Base-by-base conservation (phyloP, 345 rosid species). In the Syzygium aromaticum region DNA sequence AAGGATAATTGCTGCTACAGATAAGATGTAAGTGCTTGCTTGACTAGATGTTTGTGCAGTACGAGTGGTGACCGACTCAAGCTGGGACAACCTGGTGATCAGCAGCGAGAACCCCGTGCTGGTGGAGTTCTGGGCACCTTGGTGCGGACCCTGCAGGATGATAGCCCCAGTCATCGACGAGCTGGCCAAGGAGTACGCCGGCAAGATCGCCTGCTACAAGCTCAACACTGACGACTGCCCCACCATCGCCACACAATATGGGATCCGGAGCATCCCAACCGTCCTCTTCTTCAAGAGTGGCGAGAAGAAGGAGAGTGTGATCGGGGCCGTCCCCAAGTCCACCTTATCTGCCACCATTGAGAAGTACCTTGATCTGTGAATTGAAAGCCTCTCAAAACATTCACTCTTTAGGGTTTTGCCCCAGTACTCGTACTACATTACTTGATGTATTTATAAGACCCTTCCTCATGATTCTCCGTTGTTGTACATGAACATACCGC, bases 81-180 rank as follows among this genome's bases (percentile, higher is more conserved):
- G 87, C 87, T 95, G 98, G 98, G 89, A 88, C 21, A 85, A 25
- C 43, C 86, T 84, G 52, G 96, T 94, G 63, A 86, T 93, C 8
- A 90, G 86, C 17, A 87, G 89, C 38, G 86, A 89, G 7, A 92
- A 21, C 80, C 96, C 96, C 10, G 95, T 93, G 51, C 91, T 95
- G 53, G 98, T 95, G 88, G 95, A 95, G 90, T 95, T 95, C 73
- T 95, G 96, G 96, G 96, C 98, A 13, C 95, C 98, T 23, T 94
- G 98, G 98, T 94, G 98, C 30, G 98, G 96, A 54, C 98, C 98
- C 23, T 95, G 96, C 88, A 90, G 94, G 84, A 94, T 95, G 95
- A 94, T 95, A 86, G 94, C 94, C 6, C 96, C 96, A 0, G 93
- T 91, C 6, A 87, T 95, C 3, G 92, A 92, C 38, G 96, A 95